A percentile compares a stretch with the other conserved stretches of the same genome.
Conservation (phyloP, 2,329 filamentous ascomycete genomes). For the Trichoderma arundinaceum region DNA sequence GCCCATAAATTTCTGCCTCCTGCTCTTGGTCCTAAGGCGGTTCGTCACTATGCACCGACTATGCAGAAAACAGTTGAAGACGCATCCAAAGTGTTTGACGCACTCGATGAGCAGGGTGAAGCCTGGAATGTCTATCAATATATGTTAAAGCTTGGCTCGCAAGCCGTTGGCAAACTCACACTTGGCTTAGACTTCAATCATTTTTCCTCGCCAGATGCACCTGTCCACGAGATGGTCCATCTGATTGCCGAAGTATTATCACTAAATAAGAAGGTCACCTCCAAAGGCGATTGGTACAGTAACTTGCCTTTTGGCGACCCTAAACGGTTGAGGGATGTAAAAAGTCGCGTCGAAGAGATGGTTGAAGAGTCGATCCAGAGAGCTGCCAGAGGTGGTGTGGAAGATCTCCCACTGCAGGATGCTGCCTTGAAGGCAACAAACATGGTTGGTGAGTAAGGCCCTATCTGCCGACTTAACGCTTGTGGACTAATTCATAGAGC, state of each 20-base stretch:
- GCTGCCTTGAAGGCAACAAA: slow-evolving; percentile 57
- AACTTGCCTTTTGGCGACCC: slow-evolving; percentile 64
- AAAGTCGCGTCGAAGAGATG: slow-evolving; percentile 44
- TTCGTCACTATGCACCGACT: slow-evolving; percentile 63
- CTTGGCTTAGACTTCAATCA: slow-evolving; percentile 55
- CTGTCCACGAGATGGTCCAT: slow-evolving; percentile 57
- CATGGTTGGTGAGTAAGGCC: slow-evolving; percentile 36
- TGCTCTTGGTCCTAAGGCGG: slow-evolving; percentile 63
- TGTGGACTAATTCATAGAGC: not conserved
- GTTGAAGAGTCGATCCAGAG: slow-evolving; percentile 48
- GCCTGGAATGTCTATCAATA: slow-evolving; percentile 57
- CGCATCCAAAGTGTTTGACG: slow-evolving; percentile 56
- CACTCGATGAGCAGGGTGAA: slow-evolving; percentile 55
- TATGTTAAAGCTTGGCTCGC: slow-evolving; percentile 56
- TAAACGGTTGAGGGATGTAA: slow-evolving; percentile 47
- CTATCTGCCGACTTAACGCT: fast-evolving
- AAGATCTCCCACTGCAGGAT: slow-evolving; percentile 52
- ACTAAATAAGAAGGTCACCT: slow-evolving; percentile 59
- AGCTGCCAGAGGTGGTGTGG: slow-evolving; percentile 45
- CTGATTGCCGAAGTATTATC: slow-evolving; percentile 56
- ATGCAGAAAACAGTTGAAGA: slow-evolving; percentile 63
- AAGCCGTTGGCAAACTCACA: slow-evolving; percentile 52
- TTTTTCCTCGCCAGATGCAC: slow-evolving; percentile 52
- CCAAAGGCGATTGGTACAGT: slow-evolving; percentile 61
- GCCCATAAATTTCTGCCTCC: slow-evolving; percentile 68